phyloP scores from a whole-genome alignment of 805 yeast species.

The Spathaspora sp. region DNA sequence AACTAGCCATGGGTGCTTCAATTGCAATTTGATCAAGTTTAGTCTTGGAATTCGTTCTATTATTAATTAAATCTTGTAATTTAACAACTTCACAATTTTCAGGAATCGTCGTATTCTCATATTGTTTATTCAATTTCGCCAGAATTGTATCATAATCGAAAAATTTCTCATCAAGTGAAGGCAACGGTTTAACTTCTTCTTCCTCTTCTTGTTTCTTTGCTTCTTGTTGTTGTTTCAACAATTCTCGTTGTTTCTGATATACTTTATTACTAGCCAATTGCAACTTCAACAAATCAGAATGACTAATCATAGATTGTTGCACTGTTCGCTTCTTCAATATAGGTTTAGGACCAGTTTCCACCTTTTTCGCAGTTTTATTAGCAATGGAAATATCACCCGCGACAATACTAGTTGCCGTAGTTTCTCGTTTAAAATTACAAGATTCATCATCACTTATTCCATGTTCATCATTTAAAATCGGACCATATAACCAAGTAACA shows the following conservation, averaged over 20 bases:
- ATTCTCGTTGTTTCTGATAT: conserved; percentile 28
- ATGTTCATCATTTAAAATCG: conserved; percentile 49
- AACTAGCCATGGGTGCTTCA: background rate
- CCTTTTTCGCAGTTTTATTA: conserved; percentile 17
- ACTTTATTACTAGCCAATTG: conserved; percentile 37
- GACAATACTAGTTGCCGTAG: conserved; percentile 38
- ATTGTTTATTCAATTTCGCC: conserved; percentile 40
- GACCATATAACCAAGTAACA: conserved; percentile 98
- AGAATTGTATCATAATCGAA: conserved; percentile 42
- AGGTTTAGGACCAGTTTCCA: conserved; percentile 54
- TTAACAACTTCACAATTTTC: conserved; percentile 18
- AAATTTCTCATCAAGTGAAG: conserved; percentile 18
- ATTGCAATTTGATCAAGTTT: background rate
- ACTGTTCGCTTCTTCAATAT: conserved; percentile 84
- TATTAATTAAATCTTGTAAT: conserved; percentile 13
- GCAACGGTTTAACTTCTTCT: conserved; percentile 18
- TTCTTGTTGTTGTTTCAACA: conserved; percentile 10
- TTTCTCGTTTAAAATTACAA: background rate
- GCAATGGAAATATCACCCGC: conserved; percentile 46
- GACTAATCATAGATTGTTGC: conserved; percentile 73
- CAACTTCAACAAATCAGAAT: conserved; percentile 43
- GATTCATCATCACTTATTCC: conserved; percentile 17
- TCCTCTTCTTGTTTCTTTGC: conserved; percentile 3
- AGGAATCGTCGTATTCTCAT: conserved; percentile 14
- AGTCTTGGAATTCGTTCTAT: background rate